Conservation (phyloP, 75 land plant species). For the Picea sitchensis region DNA sequence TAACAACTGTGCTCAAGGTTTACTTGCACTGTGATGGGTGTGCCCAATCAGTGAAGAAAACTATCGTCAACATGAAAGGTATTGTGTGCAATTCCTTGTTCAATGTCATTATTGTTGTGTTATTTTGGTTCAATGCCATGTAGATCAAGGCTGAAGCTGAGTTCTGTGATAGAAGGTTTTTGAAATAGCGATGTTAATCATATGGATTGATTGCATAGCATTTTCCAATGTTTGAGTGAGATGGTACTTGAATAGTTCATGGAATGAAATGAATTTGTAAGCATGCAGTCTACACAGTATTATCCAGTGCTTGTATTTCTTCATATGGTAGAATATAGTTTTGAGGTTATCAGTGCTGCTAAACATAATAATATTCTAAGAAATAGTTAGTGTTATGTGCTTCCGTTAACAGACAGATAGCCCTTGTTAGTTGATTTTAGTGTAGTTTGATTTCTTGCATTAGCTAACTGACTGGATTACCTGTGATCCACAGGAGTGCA, state of each 20-base stretch:
- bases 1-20: constrained; percentile 39
- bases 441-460: background rate
- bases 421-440: background rate
- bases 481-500: constrained; percentile 42
- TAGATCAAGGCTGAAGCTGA: background rate
- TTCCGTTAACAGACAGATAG: background rate
- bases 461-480: background rate
- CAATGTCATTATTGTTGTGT: background rate
- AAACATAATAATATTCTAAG: background rate
- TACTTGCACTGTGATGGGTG: constrained; percentile 70
- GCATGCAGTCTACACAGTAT: background rate
- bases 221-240: background rate
- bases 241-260: background rate
- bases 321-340: background rate
- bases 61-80: background rate
- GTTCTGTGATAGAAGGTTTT: background rate
- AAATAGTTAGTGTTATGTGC: background rate
- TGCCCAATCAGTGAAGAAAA: constrained; percentile 15
- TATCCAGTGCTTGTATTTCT: background rate
- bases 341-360: background rate
- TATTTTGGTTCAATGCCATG: background rate
- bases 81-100: background rate
- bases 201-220: background rate
- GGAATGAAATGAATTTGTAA: background rate
- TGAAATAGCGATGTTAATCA: background rate